Conservation (phyloP, 73 alveolate species). For the Tetrahymena borealis region DNA sequence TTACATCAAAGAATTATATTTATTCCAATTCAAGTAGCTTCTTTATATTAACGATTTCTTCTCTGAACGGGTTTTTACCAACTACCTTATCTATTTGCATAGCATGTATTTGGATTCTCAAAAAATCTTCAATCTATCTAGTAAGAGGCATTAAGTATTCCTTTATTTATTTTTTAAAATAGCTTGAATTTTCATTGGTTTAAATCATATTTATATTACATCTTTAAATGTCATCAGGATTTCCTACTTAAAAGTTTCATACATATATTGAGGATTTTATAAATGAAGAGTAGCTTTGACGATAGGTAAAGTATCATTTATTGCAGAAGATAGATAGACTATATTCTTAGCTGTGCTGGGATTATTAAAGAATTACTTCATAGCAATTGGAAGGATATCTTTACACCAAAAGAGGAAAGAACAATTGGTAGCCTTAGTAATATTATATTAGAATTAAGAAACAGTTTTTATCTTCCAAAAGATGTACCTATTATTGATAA, state of each 20-base stretch:
- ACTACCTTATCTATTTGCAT: constrained; percentile 71
- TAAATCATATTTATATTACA: background rate
- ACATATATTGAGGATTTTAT: constrained; percentile 63
- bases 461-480: background rate
- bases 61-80: constrained; percentile 79
- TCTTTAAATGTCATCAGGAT: constrained; percentile 17
- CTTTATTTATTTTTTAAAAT: constrained; percentile 46
- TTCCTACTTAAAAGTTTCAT: constrained; percentile 80
- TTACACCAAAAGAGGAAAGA: constrained; percentile 79
- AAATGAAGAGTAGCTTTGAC: constrained; percentile 58
- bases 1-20: constrained; percentile 80
- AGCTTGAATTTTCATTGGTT: background rate
- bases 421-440: constrained; percentile 61
- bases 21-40: constrained; percentile 75
- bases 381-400: constrained; percentile 56
- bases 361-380: constrained; percentile 45
- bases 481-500: background rate
- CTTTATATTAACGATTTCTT: constrained; percentile 67
- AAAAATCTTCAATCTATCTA: constrained; percentile 88
- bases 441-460: constrained; percentile 7
- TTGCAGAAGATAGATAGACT: constrained; percentile 60
- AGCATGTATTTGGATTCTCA: constrained; percentile 90
- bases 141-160: constrained; percentile 69
- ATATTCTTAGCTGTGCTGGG: constrained; percentile 57
- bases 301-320: constrained; percentile 65